These are phyloP conservation scores for Chrysanthemum seticuspe DNA, from an alignment of 129 eudicot species.

Conservation along the genomic window DNA sequence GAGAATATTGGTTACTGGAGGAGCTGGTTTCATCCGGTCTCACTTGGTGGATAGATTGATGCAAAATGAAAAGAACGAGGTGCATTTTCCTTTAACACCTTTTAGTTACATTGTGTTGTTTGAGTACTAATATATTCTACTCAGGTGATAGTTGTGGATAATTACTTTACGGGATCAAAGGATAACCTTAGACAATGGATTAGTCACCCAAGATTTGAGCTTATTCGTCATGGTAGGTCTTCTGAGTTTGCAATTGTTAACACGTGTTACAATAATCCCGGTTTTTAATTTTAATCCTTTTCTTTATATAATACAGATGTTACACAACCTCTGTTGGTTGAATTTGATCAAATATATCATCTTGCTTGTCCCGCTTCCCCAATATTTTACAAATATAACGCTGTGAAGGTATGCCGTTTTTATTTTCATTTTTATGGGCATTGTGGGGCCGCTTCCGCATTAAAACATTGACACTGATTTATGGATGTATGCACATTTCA, in stretches of 20 bases:
- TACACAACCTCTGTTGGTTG: constrained; percentile 65
- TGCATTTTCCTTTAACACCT: constrained; percentile 18
- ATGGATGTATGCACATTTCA: constrained; percentile 1
- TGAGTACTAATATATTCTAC: background rate
- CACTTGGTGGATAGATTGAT: constrained; percentile 80
- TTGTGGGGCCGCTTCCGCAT: background rate
- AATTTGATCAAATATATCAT: constrained; percentile 83
- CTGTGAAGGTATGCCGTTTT: constrained; percentile 60
- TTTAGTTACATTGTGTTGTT: background rate
- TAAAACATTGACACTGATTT: constrained; percentile 5
- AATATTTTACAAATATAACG: constrained; percentile 69
- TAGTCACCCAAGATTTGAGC: constrained; percentile 87
- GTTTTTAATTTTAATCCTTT: background rate
- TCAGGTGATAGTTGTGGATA: constrained; percentile 80
- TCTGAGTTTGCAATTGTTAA: background rate
- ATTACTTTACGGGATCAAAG: constrained; percentile 81
- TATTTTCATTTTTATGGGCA: background rate
- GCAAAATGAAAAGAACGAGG: constrained; percentile 87
- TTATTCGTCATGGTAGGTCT: constrained; percentile 75
- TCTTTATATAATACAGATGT: constrained; percentile 50
- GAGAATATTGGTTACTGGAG: constrained; percentile 87
- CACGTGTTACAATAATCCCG: background rate
- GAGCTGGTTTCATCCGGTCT: constrained; percentile 90
- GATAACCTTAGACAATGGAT: constrained; percentile 81
- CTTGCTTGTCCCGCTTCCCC: constrained; percentile 91